Evolutionary conservation across 2,329 filamentous ascomycete genomes (phyloP).

Genomic region (Colletotrichum orbiculare): DNA sequence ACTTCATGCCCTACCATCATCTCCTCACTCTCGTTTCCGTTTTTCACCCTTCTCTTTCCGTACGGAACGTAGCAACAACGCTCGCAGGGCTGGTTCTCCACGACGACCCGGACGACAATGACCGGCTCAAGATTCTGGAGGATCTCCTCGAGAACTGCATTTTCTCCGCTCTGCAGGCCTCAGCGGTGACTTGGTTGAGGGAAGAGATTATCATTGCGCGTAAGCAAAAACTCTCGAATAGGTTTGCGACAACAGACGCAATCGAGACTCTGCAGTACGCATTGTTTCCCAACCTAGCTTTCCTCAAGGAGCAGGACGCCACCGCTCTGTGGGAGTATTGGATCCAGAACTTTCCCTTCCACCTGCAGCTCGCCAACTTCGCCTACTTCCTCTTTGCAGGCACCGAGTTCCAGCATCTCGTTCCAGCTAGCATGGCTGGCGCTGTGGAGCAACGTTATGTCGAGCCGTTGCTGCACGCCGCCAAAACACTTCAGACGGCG

Average conservation of each 20-base stretch:
- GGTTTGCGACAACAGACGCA: constrained; percentile 65
- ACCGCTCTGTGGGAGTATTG: constrained; percentile 62
- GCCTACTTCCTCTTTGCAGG: constrained; percentile 65
- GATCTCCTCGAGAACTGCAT: constrained; percentile 75
- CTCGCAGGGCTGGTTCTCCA: constrained; percentile 67
- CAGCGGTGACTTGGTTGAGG: constrained; percentile 71
- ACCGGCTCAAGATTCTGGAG: constrained; percentile 70
- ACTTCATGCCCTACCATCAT: constrained; percentile 72
- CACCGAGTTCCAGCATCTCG: constrained; percentile 56
- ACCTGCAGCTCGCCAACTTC: constrained; percentile 72
- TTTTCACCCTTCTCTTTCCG: constrained; percentile 65
- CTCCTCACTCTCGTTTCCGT: constrained; percentile 66
- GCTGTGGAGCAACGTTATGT: constrained; percentile 70
- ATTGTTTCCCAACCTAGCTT: constrained; percentile 68
- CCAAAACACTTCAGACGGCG: constrained; percentile 49
- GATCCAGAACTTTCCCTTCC: constrained; percentile 60
- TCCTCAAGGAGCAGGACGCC: constrained; percentile 54
- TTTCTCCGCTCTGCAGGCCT: constrained; percentile 70
- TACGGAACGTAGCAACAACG: constrained; percentile 65
- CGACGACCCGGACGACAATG: constrained; percentile 67
- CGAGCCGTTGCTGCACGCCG: constrained; percentile 60
- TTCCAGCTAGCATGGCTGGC: constrained; percentile 66
- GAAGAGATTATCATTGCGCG: constrained; percentile 68
- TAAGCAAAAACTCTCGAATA: constrained; percentile 42
- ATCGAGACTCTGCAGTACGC: constrained; percentile 70